These are phyloP conservation scores for Hymenoscyphus salicellus DNA, from an alignment of 2,329 filamentous ascomycete species.

Conservation along the genomic window DNA sequence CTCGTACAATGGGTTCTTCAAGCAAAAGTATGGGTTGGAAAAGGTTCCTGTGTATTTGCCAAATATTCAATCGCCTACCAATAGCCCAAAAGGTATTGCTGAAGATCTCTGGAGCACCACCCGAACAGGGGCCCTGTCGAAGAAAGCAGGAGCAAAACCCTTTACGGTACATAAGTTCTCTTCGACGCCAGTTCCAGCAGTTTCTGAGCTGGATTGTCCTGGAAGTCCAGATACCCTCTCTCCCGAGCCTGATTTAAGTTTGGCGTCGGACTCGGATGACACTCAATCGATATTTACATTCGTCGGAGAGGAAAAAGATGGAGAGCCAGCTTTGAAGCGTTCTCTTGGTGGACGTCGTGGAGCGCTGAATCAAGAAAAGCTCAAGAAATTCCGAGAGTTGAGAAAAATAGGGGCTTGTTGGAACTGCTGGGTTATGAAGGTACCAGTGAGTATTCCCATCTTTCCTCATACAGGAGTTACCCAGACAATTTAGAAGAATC, in stretches of 20 bases:
- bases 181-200: neutral
- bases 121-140: neutral
- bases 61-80: neutral
- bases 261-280: neutral
- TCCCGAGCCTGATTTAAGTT: neutral
- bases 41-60: constrained; percentile 9
- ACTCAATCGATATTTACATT: constrained; percentile 14
- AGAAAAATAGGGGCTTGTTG: constrained; percentile 27
- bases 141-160: neutral
- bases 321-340: neutral
- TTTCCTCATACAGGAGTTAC: neutral
- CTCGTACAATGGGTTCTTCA: constrained; percentile 26
- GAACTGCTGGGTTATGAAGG: constrained; percentile 29
- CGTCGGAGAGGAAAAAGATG: constrained; percentile 12
- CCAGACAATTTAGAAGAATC: too few species aligned
- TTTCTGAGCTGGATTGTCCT: neutral
- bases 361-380: constrained; percentile 16
- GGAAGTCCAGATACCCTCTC: neutral
- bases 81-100: neutral
- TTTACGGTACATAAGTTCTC: neutral
- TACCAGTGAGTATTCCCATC: constrained; percentile 18
- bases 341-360: constrained; percentile 19
- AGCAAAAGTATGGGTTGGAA: constrained; percentile 20
- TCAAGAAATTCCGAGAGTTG: constrained; percentile 22
- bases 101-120: neutral